Evolutionary conservation across 2,329 filamentous ascomycete species (phyloP), one percentile per base, ranked within the genome.

Genomic region (Curvularia hawaiiensis): DNA sequence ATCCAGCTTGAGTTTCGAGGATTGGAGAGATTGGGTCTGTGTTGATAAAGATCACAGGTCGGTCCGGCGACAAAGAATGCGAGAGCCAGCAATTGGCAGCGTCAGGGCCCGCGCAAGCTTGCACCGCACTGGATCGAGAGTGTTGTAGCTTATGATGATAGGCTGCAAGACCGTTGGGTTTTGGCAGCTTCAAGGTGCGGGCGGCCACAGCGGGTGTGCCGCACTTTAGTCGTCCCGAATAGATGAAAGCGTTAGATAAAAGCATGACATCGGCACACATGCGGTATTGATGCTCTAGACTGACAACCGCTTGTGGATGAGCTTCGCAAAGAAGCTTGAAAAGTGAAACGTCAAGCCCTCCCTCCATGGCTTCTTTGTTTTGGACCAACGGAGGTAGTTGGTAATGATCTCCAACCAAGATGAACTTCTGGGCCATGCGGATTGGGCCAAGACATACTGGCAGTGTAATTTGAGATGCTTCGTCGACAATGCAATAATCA

Each of bases 241-340:
- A 99, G 68, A 99, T 97, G 54, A 99, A 84, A 1, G 86, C 90
- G 75, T 97, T 99, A 61, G 92, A 96, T 14, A 99, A 84, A 2
- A 89, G 84, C 94, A 98, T 98, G 59, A 99, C 90, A 60, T 99
- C 95, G 65, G 95, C 90, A 69, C 92, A 97, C 95, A 99, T 99
- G 60, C 95, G 91, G 73, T 99, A 99, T 74, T 99, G 95, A 70
- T 97, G 92, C 68, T 95, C 92, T 1, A 99, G 84, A 62, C 90
- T 96, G 60, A 96, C 91, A 2, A 99, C 93, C 0, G 92, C 92
- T 46, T 87, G 81, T 0, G 95, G 93, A 62, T 98, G 93, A 0
- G 85, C 84, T 69, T 98, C 95, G 1, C 92, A 97, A 12, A 99
- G 84, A 3, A 95, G 83, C 74, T 96, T 96, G 83, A 99, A 99